These are phyloP conservation scores for Rugosomyces carneus DNA, from an alignment of 1,284 basidiomycete species.

Conservation along the genomic window DNA sequence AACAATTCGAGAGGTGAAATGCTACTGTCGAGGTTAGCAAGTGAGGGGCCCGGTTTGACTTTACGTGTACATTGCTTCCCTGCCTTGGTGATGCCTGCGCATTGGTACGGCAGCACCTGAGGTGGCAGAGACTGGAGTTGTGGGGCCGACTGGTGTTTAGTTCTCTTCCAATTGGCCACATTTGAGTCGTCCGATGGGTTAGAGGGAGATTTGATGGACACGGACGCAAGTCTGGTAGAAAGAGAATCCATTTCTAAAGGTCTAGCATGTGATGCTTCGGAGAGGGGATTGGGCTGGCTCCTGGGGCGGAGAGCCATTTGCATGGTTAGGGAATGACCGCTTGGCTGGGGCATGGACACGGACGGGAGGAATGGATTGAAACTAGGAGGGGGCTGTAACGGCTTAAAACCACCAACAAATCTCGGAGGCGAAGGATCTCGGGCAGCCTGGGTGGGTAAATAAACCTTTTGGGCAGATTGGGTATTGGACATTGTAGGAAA, in stretches of 20 bases:
- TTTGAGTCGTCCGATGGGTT: constrained; percentile 17
- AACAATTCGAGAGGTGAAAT: constrained; percentile 41
- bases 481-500: neutral
- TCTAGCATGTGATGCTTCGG: constrained; percentile 12
- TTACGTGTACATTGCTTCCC: constrained; percentile 61
- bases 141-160: constrained; percentile 12
- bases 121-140: constrained; percentile 4
- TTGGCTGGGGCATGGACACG: constrained; percentile 14
- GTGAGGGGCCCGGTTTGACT: constrained; percentile 35
- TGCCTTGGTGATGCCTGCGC: constrained; percentile 59
- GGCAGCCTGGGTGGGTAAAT: constrained; percentile 15
- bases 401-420: constrained; percentile 39
- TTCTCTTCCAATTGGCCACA: constrained; percentile 14
- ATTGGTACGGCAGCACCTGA: constrained; percentile 42
- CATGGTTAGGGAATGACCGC: constrained; percentile 50
- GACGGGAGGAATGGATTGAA: constrained; percentile 3
- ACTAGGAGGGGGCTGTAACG: constrained; percentile 10
- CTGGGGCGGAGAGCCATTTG: constrained; percentile 42
- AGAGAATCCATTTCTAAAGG: constrained; percentile 2
- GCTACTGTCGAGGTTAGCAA: constrained; percentile 30
- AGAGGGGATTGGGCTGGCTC: constrained; percentile 7
- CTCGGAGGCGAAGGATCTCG: constrained; percentile 9
- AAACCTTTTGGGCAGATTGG: constrained; percentile 34
- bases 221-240: constrained; percentile 4
- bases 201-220: constrained; percentile 10